Conservation (phyloP, 2,329 filamentous ascomycete species). For the Sporothrix luriei region DNA sequence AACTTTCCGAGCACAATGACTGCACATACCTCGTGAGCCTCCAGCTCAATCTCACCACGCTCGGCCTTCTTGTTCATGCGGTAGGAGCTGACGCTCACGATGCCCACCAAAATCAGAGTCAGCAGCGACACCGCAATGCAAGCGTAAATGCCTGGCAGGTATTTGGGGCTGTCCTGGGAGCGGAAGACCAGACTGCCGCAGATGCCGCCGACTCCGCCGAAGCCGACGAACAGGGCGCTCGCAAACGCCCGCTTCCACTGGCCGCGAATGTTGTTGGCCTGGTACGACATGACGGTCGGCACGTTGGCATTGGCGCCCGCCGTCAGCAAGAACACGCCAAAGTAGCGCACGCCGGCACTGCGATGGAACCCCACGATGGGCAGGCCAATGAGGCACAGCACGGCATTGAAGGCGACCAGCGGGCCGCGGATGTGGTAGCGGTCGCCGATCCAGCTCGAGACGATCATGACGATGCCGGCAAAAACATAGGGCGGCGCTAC, state of each 20-base stretch:
- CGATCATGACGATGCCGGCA: conserved; percentile 64
- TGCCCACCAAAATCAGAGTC: conserved; percentile 50
- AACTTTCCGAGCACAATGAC: background rate
- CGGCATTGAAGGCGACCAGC: conserved; percentile 62
- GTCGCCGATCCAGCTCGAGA: conserved; percentile 66
- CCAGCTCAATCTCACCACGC: conserved; percentile 56
- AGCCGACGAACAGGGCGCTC: conserved; percentile 73
- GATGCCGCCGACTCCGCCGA: conserved; percentile 79
- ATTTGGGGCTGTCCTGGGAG: conserved; percentile 57
- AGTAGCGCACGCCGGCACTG: conserved; percentile 63
- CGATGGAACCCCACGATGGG: conserved; percentile 70
- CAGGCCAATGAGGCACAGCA: conserved; percentile 63
- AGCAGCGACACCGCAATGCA: conserved; percentile 56
- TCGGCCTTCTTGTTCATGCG: conserved; percentile 55
- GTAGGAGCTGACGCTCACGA: conserved; percentile 49
- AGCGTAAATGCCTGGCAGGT: conserved; percentile 58
- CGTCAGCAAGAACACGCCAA: conserved; percentile 74
- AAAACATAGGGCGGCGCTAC: conserved; percentile 70
- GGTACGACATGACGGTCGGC: conserved; percentile 73
- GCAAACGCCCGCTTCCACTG: conserved; percentile 87
- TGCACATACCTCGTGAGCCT: conserved; percentile 50
- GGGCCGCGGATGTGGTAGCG: conserved; percentile 67
- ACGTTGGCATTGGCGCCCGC: conserved; percentile 78
- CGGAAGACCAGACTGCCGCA: conserved; percentile 72
- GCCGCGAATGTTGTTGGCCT: conserved; percentile 84